These are phyloP conservation scores for Sclerotinia sclerotiorum DNA, from an alignment of 2,329 filamentous ascomycete genomes.

Conservation along the genomic window DNA sequence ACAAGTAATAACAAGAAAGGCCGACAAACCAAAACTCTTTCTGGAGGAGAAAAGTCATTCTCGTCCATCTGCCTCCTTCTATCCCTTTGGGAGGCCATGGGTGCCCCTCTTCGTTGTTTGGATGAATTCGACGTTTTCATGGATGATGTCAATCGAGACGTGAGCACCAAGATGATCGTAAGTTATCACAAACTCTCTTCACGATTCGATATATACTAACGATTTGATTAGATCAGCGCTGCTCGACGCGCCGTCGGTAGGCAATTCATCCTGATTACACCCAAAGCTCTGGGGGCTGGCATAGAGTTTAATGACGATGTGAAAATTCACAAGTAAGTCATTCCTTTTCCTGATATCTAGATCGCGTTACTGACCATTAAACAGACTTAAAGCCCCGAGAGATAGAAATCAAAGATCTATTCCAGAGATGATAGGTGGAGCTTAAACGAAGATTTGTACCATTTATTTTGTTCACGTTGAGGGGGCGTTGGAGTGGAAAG, in stretches of 20 bases:
- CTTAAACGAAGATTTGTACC: not conserved
- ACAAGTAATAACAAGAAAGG: slow-evolving; percentile 69
- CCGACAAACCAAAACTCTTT: slow-evolving; percentile 85
- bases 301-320: slow-evolving; percentile 64
- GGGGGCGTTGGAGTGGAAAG: not conserved
- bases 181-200: slow-evolving; percentile 41
- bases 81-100: slow-evolving; percentile 97
- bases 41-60: slow-evolving; percentile 96
- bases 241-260: slow-evolving; percentile 83
- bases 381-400: slow-evolving; percentile 17
- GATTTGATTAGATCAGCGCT: slow-evolving; percentile 64
- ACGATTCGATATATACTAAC: not conserved
- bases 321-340: slow-evolving; percentile 67
- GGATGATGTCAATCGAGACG: slow-evolving; percentile 92
- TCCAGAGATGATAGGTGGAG: slow-evolving; percentile 32
- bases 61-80: slow-evolving; percentile 92
- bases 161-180: slow-evolving; percentile 91
- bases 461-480: not conserved
- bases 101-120: slow-evolving; percentile 87
- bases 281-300: slow-evolving; percentile 72
- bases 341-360: not conserved
- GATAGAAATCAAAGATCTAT: slow-evolving; percentile 37
- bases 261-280: slow-evolving; percentile 95
- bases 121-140: slow-evolving; percentile 99
- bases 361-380: slow-evolving; percentile 12